Evolutionary conservation across 108 stramenopile genomes (phyloP), one percentile per base, ranked within the genome.

Genomic region (Cyclostephanos invisitatus): DNA sequence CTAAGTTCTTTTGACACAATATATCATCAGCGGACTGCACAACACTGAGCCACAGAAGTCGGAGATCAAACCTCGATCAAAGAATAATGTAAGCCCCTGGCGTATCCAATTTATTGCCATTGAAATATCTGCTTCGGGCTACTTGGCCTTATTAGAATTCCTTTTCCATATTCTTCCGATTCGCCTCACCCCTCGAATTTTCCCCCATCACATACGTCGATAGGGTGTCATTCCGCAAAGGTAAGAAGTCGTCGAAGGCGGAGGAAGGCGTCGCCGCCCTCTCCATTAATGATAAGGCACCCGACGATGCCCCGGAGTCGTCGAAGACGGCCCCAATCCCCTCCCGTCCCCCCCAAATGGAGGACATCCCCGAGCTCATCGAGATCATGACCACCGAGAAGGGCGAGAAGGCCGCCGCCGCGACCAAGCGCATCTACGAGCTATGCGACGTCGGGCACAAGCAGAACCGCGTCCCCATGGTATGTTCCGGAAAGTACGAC

Each of bases 401-500:
- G 78, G 91, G 93, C n/a, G 93, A 94, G 59, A 91, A 92, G 73
- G 86, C 85, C 51, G 91, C 91, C 48, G 91, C 91, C 48, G 94
- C 94, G 56, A 92, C 91, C 63, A 96, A 96, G 82, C 85, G 91
- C 14, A 89, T 96, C 68, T 96, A 96, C 80, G 92, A 96, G 69
- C 87, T 96, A 9, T 93, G 91, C 67, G 94, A 96, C 67, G 94
- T 96, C 35, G 91, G 89, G 0, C 94, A 96, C 87, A 96, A 96
- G 77, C 90, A 93, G 80, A 96, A 96, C 78, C 94, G 94, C 81
- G 91, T 96, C 36, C 91, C 90, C 20, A 91, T 93, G 91, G 90
- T 96, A 1, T 96, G 94, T 92, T 83, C 82, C 48, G 91, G 94
- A 82, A 91, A 92, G 79, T 92, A 84, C 46, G 91, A 95, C 62